Evolutionary conservation across 1,139 yeast species (phyloP).

Genomic region (Protomyces gravidus): DNA sequence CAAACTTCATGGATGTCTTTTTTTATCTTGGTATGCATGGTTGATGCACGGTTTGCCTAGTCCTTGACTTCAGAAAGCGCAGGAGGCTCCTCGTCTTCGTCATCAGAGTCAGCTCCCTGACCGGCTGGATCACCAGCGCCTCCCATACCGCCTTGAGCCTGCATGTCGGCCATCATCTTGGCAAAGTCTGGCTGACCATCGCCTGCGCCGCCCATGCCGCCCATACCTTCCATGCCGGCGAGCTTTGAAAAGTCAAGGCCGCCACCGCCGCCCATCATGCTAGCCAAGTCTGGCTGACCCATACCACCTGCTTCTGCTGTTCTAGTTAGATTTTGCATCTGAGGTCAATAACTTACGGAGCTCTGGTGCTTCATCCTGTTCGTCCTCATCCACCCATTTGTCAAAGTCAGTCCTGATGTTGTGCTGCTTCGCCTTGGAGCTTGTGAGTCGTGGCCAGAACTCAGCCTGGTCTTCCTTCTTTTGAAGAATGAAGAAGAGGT

Average conservation of each 20-base stretch:
- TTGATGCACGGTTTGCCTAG: not conserved
- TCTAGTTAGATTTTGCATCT: not conserved
- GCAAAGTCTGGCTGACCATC: conserved; percentile 30
- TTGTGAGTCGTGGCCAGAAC: conserved; percentile 88
- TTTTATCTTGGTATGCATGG: too few relatives aligned
- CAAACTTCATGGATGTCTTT: not conserved
- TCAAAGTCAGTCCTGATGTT: conserved; percentile 92
- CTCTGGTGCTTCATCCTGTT: conserved; percentile 55
- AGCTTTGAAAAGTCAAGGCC: conserved; percentile 37
- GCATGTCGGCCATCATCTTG: conserved; percentile 9
- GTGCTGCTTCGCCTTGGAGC: conserved; percentile 63
- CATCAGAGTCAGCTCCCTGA: conserved; percentile 8
- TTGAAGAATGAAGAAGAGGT: conserved; percentile 62
- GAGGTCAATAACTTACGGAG: conserved; percentile 29
- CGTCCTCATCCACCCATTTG: conserved; percentile 94
- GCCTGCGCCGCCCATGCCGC: conserved; percentile 33
- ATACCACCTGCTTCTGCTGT: conserved; percentile 39
- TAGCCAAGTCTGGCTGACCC: conserved; percentile 37
- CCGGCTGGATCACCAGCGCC: conserved; percentile 18
- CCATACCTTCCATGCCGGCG: conserved; percentile 37
- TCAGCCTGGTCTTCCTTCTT: conserved; percentile 66
- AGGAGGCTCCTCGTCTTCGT: conserved; percentile 32
- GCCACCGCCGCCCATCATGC: conserved; percentile 26
- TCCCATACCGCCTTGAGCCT: conserved; percentile 21
- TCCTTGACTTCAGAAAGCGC: conserved; percentile 31